These are phyloP conservation scores for Stylosanthes scabra DNA, from an alignment of 331 rosid genomes.

Conservation along the genomic window DNA sequence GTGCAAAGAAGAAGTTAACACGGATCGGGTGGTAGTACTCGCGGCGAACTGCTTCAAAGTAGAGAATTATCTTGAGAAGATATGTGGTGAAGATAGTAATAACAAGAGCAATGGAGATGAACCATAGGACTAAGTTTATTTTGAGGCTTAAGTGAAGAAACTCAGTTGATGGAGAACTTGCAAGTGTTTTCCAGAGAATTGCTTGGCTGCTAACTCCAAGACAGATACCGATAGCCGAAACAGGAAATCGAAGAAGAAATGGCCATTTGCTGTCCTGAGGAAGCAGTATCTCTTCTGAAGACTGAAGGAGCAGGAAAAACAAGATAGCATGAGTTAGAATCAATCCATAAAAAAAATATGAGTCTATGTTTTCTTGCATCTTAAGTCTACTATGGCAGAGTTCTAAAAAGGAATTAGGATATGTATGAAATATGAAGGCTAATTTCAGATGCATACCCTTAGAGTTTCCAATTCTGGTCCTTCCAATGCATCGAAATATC, in stretches of 20 bases:
- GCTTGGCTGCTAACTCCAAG: slow-evolving; percentile 98
- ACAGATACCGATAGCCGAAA: slow-evolving; percentile 83
- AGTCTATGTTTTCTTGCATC: background rate
- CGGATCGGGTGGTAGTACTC: slow-evolving; percentile 95
- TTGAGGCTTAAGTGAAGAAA: slow-evolving; percentile 71
- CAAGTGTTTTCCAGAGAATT: slow-evolving; percentile 82
- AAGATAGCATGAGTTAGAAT: slow-evolving; percentile 15
- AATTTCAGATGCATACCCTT: slow-evolving; percentile 39
- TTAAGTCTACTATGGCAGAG: background rate
- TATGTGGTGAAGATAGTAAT: slow-evolving; percentile 50
- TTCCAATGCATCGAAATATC: slow-evolving; percentile 93
- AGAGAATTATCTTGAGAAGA: slow-evolving; percentile 61
- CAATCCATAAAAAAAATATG: slow-evolving; percentile 9
- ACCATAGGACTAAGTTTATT: slow-evolving; percentile 69
- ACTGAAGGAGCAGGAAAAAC: slow-evolving; percentile 50
- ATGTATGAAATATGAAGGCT: background rate
- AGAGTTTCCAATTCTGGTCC: slow-evolving; percentile 87
- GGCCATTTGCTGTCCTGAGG: slow-evolving; percentile 88
- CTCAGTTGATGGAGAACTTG: slow-evolving; percentile 66
- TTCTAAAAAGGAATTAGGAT: background rate
- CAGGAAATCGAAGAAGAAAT: slow-evolving; percentile 81
- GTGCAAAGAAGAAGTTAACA: slow-evolving; percentile 90
- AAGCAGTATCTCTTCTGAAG: slow-evolving; percentile 82
- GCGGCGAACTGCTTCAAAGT: slow-evolving; percentile 96
- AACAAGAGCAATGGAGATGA: slow-evolving; percentile 55